Evolutionary conservation across 176 grass and related monocot species (phyloP), one percentile per base, ranked within the genome.

Genomic region (Triticum monococcum): DNA sequence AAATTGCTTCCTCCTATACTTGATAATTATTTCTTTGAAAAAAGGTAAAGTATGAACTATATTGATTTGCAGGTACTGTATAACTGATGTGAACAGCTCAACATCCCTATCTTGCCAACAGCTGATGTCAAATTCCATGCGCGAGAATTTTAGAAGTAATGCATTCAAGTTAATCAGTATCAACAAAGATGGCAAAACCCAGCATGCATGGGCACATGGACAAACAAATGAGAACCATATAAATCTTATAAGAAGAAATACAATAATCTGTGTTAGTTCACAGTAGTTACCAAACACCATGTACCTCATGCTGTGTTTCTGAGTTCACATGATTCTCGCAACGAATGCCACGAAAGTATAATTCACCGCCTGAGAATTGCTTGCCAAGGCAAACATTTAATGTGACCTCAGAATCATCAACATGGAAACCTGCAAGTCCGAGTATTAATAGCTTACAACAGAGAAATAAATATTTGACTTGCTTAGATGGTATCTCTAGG

Each of bases 271-370:
- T 22, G 20, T 10, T 84, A 68, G 3, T 24, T 68, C 37, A 57
- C 18, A 75, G 17, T 36, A 78, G 32, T 79, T 31, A 31, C 40
- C 31, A 78, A 33, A 74, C 41, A 31, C 31, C 22, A 77, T 30
- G 68, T 89, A 98, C 96, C 93, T 98, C 96, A 65, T 95, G 77
- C 62, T 85, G 86, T 65, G 93, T 91, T 79, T 95, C 93, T 11
- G 96, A 92, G 88, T 98, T 98, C 66, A 98, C 96, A 91, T 98
- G 96, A 82, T 94, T 95, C 17, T 98, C 96, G 18, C 96, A 98
- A 20, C 96, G 91, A 79, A 96, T 91, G 13, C 96, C 96, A 81
- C 96, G 88, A 61, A 98, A 98, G 72, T 94, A 98, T 59, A 98
- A 94, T 91, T 98, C 93, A 85, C 96, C 96, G 12, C 96, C 96